phyloP scores from a whole-genome alignment of 2,329 filamentous ascomycete genomes.

The Zymoseptoria pseudotritici region DNA sequence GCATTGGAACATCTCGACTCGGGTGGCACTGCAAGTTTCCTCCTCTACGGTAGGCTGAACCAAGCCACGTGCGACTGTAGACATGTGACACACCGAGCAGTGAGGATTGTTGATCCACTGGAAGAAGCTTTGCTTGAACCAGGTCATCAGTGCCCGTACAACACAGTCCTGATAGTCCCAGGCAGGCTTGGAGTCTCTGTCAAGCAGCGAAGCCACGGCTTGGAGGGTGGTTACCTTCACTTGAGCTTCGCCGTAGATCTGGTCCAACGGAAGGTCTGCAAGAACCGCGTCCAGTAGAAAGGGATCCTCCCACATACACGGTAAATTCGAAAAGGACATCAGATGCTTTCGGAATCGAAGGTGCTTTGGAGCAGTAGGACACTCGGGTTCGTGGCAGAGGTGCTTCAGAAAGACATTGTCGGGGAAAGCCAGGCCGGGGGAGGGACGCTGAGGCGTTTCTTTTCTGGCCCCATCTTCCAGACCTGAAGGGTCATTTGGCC shows the following conservation, averaged over 20 bases:
- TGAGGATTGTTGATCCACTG: slow-evolving; percentile 93
- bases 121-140: slow-evolving; percentile 95
- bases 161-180: slow-evolving; percentile 99
- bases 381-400: no score
- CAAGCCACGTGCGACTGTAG: slow-evolving; percentile 74
- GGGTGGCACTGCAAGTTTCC: slow-evolving; percentile 73
- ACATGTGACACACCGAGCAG: no score
- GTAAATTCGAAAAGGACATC: slow-evolving; percentile 76
- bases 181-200: slow-evolving; percentile 64
- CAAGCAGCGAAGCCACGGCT: slow-evolving; percentile 81
- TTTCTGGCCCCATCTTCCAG: no score
- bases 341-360: slow-evolving; percentile 60
- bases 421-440: no score
- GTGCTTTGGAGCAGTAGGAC: no score
- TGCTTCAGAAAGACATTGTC: no score
- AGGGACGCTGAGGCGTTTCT: no score
- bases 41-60: slow-evolving; percentile 82
- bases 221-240: slow-evolving; percentile 84
- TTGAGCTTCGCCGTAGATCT: slow-evolving; percentile 88
- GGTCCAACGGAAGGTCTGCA: slow-evolving; percentile 74
- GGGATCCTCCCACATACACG: slow-evolving; percentile 95
- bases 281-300: slow-evolving; percentile 88
- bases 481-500: no score
- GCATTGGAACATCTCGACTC: slow-evolving; percentile 87
- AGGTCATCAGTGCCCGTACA: slow-evolving; percentile 78